These are phyloP conservation scores for Pyrus communis DNA, from an alignment of 306 rosid genomes.

Conservation along the genomic window DNA sequence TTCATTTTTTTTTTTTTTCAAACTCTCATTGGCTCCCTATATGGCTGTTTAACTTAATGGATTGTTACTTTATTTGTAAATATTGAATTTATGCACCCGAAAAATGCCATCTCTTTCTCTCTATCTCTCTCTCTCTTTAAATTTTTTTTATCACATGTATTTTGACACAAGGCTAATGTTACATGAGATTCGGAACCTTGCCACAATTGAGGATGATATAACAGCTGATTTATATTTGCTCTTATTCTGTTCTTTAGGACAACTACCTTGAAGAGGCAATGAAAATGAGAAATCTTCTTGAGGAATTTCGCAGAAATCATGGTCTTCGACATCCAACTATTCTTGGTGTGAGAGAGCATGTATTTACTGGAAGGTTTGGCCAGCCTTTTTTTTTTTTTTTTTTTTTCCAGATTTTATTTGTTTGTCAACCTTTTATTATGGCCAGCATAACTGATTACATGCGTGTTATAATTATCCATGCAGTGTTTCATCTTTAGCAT, in stretches of 20 bases:
- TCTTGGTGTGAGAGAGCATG: slow-evolving; percentile 95
- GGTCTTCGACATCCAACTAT: slow-evolving; percentile 82
- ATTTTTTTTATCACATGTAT: not conserved
- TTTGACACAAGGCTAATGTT: not conserved
- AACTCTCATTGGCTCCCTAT: not conserved
- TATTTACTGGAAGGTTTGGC: slow-evolving; percentile 93
- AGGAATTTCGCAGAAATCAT: slow-evolving; percentile 68
- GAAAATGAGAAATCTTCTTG: slow-evolving; percentile 97
- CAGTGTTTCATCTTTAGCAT: slow-evolving; percentile 99
- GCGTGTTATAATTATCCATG: slow-evolving; percentile 20
- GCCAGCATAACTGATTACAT: slow-evolving; percentile 11
- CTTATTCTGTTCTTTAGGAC: slow-evolving; percentile 43
- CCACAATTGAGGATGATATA: not conserved
- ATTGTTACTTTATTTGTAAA: not conserved
- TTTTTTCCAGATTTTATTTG: not conserved
- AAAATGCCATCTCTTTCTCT: not conserved
- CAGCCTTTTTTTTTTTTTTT: not conserved
- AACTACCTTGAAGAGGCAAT: slow-evolving; percentile 96
- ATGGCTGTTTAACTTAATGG: not conserved
- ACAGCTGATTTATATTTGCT: not conserved
- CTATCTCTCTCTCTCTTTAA: not conserved
- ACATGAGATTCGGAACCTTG: not conserved
- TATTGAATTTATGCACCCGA: not conserved
- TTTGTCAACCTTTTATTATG: not conserved
- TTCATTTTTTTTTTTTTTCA: not conserved